A percentile compares a stretch with the other conserved stretches of the same genome.
Conservation (phyloP, 2,329 filamentous ascomycete genomes). For the Trichoderma arundinaceum region DNA sequence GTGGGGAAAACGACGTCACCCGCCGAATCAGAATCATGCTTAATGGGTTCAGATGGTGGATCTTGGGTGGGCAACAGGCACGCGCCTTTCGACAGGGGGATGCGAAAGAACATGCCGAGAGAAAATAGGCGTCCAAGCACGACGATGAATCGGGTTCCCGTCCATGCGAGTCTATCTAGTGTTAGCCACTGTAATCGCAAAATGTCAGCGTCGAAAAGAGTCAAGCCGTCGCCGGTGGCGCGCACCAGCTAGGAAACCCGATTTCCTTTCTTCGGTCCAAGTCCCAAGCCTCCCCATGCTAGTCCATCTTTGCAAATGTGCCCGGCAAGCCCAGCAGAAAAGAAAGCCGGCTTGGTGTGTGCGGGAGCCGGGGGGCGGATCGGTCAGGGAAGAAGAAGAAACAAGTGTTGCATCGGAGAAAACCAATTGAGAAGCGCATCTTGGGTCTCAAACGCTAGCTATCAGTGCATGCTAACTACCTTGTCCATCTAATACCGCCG, state of each 20-base stretch:
- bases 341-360: conserved; percentile 6
- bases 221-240: conserved; percentile 9
- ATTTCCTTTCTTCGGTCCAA: conserved; percentile 16
- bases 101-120: conserved; percentile 2
- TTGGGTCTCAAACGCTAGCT: conserved; percentile 11
- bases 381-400: neutral
- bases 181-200: neutral
- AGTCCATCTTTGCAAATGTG: neutral
- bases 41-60: conserved; percentile 10
- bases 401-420: conserved; percentile 9
- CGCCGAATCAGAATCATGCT: conserved; percentile 10
- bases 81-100: neutral
- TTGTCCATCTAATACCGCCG: neutral
- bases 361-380: neutral
- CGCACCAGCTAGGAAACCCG: conserved; percentile 22
- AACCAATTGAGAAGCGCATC: conserved; percentile 10
- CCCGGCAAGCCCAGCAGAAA: conserved; percentile 15
- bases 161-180: no score
- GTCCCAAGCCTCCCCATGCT: no score
- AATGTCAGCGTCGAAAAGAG: neutral
- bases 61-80: conserved; percentile 7
- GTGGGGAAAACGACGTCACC: conserved; percentile 33
- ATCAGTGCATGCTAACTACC: conserved; percentile 12
- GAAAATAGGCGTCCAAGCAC: no score
- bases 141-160: no score